Conservation (phyloP, 768 basidiomycete species). For the Aureoboletus auriporus region DNA sequence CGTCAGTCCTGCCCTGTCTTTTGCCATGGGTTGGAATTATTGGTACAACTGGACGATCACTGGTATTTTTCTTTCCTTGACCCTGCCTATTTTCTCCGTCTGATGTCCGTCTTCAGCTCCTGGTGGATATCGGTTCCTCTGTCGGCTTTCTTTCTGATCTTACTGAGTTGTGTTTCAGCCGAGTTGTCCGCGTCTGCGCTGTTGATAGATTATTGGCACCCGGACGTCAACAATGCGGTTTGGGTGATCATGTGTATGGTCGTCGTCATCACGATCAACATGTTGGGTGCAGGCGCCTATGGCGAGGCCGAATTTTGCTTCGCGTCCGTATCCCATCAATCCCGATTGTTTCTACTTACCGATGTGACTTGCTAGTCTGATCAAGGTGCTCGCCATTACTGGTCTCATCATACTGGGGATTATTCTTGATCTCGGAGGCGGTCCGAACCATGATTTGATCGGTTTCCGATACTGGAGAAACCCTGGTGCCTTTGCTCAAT, state of each 20-base stretch:
- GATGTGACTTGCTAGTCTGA: slow-evolving; percentile 41
- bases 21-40: slow-evolving; percentile 53
- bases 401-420: slow-evolving; percentile 68
- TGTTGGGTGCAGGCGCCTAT: slow-evolving; percentile 73
- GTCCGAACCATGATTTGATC: slow-evolving; percentile 71
- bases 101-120: slow-evolving; percentile 17
- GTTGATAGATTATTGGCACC: slow-evolving; percentile 71
- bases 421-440: slow-evolving; percentile 85
- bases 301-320: slow-evolving; percentile 87
- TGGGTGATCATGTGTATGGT: slow-evolving; percentile 80
- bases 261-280: slow-evolving; percentile 73
- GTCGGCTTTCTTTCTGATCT: not conserved
- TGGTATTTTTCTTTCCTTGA: slow-evolving; percentile 6
- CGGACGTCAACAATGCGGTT: slow-evolving; percentile 54
- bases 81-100: not conserved
- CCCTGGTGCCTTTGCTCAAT: slow-evolving; percentile 87
- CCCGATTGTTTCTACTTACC: not conserved
- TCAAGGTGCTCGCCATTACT: slow-evolving; percentile 85
- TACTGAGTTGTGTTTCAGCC: slow-evolving; percentile 16
- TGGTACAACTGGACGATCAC: slow-evolving; percentile 38
- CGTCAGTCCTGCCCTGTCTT: slow-evolving; percentile 69
- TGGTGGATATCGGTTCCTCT: slow-evolving; percentile 11
- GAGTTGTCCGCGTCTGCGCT: slow-evolving; percentile 52
- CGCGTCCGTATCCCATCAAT: slow-evolving; percentile 41
- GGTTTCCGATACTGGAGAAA: slow-evolving; percentile 71